Evolutionary conservation across 345 rosid species (phyloP).

Genomic region (Alliaria petiolata): DNA sequence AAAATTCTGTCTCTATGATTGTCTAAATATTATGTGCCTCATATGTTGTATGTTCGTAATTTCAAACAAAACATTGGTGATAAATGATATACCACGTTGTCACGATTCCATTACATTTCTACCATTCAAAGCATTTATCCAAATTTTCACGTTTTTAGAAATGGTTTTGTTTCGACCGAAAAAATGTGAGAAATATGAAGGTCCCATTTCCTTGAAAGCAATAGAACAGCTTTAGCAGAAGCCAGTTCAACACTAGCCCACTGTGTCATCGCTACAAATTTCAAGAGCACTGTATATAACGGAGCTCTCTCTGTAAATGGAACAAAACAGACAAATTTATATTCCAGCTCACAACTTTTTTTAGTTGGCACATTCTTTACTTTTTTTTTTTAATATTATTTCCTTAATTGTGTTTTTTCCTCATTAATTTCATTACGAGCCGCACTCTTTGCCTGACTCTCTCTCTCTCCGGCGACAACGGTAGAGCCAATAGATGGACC

Average conservation of each 20-base stretch:
- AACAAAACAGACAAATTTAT: too few relatives aligned
- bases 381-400: not conserved
- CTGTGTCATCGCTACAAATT: too few relatives aligned
- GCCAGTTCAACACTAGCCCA: too few relatives aligned
- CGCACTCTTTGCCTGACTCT: not conserved
- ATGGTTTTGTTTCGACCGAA: not conserved
- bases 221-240: too few relatives aligned
- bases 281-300: too few relatives aligned
- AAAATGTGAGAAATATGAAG: too few relatives aligned
- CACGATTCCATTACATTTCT: not conserved
- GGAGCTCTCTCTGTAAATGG: too few relatives aligned
- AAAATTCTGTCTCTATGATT: not conserved
- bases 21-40: not conserved
- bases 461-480: constrained; percentile 28
- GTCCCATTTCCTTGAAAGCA: too few relatives aligned
- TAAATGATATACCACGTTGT: not conserved
- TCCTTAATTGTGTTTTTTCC: not conserved
- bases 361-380: not conserved
- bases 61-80: not conserved
- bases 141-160: not conserved
- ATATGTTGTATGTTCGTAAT: not conserved
- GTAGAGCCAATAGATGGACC: constrained; percentile 42
- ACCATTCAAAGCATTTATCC: not conserved
- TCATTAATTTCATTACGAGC: not conserved
- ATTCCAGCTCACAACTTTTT: too few relatives aligned